Base-by-base conservation (phyloP, 2,329 filamentous ascomycete genomes). In the Claviceps digitariae region DNA sequence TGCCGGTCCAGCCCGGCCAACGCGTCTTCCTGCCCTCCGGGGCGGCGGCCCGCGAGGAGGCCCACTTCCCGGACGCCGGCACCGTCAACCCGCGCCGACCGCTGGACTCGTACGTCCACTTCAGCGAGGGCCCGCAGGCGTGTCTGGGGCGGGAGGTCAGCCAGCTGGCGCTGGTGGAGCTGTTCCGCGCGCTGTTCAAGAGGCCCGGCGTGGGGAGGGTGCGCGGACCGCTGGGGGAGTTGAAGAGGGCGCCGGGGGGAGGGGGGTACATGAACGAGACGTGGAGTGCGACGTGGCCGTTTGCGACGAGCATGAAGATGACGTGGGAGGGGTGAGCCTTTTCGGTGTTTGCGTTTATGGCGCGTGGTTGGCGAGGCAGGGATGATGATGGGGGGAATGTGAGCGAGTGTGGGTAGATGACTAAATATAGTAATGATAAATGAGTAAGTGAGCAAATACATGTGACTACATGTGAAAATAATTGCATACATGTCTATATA, bases 201-300 rank as follows among this genome's bases (percentile, higher is more conserved):
- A 71, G 81, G 59, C 73, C 77, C 58, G 81, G 81, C 52, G 64
- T 90, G 12, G 71, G 81, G 6, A 73, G 81, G 31, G 81, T 79
- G 0, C 70, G 78, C 0, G 86, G 86, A 0, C 68, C 76, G 0
- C 81, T 85, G 66, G 86, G 86, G 0, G 69, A 81, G 62, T 64
- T 89, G 57, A 86, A 87, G 73, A 84, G 79, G 70, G 72, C 87
- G 2, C 67, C 72, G 0, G 72, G 73, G 9, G 69, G 73, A 0
- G 78, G 73, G 0, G 78, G 74, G 0, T 88, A 86, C 63, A 70
- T 87, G 72, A 76, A 77, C 40, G 79, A 84, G 66, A 82, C 87
- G 61, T 81, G 82, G 71, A 78, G 80, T 17, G 63, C 61, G 8
- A 58, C 72, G 21, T 70, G 64, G 60, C 69, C 72, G 1, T 77